Percentiles rank a stretch among this genome's conserved stretches.
Conservation (phyloP, 2,329 filamentous ascomycete genomes). For the Nigrospora oryzae region DNA sequence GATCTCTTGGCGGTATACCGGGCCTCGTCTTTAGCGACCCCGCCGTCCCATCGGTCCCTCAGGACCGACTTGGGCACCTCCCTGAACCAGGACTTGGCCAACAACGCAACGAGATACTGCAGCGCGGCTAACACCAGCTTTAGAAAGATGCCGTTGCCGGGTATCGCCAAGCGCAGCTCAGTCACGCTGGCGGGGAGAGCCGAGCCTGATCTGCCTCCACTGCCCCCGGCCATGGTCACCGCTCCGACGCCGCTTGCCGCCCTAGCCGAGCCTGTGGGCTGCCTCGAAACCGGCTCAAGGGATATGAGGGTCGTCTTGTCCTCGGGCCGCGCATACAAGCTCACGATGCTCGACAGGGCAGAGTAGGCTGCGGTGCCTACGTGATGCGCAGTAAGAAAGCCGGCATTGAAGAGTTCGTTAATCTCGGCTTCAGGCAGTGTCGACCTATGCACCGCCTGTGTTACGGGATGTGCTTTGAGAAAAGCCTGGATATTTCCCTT, state of each 20-base stretch:
- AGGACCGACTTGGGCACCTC: constrained; percentile 56
- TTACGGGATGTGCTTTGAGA: constrained; percentile 41
- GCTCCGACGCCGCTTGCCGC: constrained; percentile 63
- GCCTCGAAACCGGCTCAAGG: constrained; percentile 53
- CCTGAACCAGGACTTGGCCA: constrained; percentile 50
- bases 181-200: constrained; percentile 19
- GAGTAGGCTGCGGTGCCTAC: constrained; percentile 23
- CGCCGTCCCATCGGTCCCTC: constrained; percentile 64
- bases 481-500: constrained; percentile 42
- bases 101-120: constrained; percentile 49
- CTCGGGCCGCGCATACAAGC: constrained; percentile 38
- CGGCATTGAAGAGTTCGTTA: constrained; percentile 51
- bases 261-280: constrained; percentile 59
- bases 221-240: constrained; percentile 55
- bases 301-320: constrained; percentile 48
- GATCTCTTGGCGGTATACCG: constrained; percentile 36
- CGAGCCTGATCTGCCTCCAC: constrained; percentile 29
- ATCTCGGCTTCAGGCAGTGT: constrained; percentile 11
- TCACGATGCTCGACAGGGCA: constrained; percentile 21
- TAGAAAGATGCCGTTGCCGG: constrained; percentile 58
- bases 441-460: constrained; percentile 27
- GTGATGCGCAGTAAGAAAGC: constrained; percentile 53
- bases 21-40: constrained; percentile 37
- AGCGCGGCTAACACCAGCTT: constrained; percentile 56
- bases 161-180: constrained; percentile 51